phyloP scores from a whole-genome alignment of 2,329 filamentous ascomycete species.

The Colletotrichum somersetense region DNA sequence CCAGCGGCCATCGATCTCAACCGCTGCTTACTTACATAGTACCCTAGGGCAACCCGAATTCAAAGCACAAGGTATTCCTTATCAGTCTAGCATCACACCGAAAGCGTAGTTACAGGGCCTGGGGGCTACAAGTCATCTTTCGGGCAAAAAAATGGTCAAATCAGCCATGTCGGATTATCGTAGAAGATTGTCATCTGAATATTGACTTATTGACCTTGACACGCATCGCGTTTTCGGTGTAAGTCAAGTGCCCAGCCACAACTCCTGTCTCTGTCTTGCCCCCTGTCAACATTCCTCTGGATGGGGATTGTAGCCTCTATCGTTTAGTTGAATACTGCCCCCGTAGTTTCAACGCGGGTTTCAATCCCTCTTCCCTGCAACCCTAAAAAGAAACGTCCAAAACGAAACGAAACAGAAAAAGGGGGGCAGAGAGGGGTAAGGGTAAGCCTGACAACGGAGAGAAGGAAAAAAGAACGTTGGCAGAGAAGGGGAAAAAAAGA shows the following conservation, averaged over 20 bases:
- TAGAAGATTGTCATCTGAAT: neutral
- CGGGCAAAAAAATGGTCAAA: neutral
- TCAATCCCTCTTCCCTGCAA: slow-evolving; percentile 32
- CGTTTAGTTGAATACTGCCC: slow-evolving; percentile 30
- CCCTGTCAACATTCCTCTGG: neutral
- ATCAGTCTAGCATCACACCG: neutral
- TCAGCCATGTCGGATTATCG: neutral
- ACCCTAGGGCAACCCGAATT: neutral
- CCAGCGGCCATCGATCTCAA: neutral
- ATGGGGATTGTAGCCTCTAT: neutral
- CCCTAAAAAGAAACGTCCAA: slow-evolving; percentile 36
- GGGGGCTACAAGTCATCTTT: neutral
- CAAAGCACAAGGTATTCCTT: neutral
- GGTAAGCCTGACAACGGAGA: neutral
- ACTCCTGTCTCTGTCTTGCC: neutral
- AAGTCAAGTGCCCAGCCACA: neutral
- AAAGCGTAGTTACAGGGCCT: neutral
- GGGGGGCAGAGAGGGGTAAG: neutral
- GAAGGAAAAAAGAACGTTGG: too few relatives aligned
- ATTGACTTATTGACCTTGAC: neutral
- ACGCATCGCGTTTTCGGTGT: neutral
- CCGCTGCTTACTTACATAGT: neutral
- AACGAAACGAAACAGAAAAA: slow-evolving; percentile 38
- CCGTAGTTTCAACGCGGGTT: slow-evolving; percentile 23
- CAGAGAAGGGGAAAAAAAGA: neutral